Evolutionary conservation across 352 stramenopile genomes (phyloP), one percentile per base, ranked within the genome.

Genomic region (Phytophthora pinifolia): DNA sequence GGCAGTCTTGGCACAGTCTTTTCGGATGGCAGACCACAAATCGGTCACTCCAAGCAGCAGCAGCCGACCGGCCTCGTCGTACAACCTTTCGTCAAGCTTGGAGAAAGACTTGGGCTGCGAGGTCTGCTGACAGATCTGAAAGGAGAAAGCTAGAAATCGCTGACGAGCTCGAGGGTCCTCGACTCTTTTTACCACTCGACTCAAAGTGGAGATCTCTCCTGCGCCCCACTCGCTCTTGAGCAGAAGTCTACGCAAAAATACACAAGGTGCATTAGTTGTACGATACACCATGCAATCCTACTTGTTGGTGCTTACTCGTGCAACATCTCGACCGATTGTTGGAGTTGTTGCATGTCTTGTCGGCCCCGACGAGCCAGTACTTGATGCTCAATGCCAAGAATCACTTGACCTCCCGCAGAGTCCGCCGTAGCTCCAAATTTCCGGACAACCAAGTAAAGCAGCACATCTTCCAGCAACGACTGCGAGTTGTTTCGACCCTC

Each of bases 21-120:
- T 86, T 13, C 78, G 80, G 7, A 91, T 74, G 15, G 74, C 74
- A 2, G 80, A 91, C 80, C 80, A 91, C 29, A 91, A 53, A 38
- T 91, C 80, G 1, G 71, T 86, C 9, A 83, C 50, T 0, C 75
- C 75, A 20, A 86, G 59, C 9, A 85, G 15, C 32, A 88, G 18
- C 10, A 88, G 17, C 3, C 54, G 48, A 32, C 46, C 33, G 18
- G 37, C 65, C 63, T 66, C 66, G 6, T 72, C 62, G 18, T 62
- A 58, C 9, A 65, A 54, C 13, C 65, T 67, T n/a, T 1, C 18
- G 8, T 68, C 35, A 37, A 34, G n/a, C 3, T 63, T 46, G 15
- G 31, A 32, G 9, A 33, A 30, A 45, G 20, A 3, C 15, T 54
- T 54, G 6, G 3, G 4, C 6, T 46, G 31, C 14, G 31, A 15